These are phyloP conservation scores for Agaricus bisporus DNA, from an alignment of 768 basidiomycete species.

Conservation along the genomic window DNA sequence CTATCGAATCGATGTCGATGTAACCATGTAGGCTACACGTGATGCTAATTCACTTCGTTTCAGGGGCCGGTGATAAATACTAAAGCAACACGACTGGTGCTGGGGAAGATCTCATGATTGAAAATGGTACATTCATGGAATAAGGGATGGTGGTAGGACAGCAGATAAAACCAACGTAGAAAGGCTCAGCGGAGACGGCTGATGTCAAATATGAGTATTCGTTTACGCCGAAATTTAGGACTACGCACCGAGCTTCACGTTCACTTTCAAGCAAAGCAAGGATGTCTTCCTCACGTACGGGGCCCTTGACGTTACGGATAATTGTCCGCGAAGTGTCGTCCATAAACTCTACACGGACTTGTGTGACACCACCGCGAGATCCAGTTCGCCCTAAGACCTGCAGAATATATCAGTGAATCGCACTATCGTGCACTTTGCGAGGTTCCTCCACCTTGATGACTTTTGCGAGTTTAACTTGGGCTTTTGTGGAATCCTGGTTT, in stretches of 20 bases:
- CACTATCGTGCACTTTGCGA: not conserved
- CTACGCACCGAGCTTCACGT: constrained; percentile 94
- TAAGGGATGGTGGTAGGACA: not conserved
- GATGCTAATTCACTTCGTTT: no score
- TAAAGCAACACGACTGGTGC: not conserved
- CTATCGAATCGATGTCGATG: no score
- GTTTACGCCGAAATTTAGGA: not conserved
- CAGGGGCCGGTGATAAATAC: not conserved
- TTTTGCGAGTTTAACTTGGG: constrained; percentile 95
- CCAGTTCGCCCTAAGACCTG: constrained; percentile 98
- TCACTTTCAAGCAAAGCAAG: constrained; percentile 95
- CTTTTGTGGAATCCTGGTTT: constrained; percentile 78
- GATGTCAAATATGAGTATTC: not conserved
- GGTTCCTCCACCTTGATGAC: constrained; percentile 75
- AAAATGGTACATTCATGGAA: not conserved
- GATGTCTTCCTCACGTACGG: constrained; percentile 94
- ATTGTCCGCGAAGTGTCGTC: constrained; percentile 94
- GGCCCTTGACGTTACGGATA: constrained; percentile 99
- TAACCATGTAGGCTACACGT: no score
- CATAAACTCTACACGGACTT: constrained; percentile 99
- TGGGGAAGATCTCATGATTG: not conserved
- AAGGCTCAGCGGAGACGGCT: constrained; percentile 35
- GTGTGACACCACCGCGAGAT: constrained; percentile 97
- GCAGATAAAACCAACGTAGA: not conserved
- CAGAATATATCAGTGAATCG: constrained; percentile 11